These are phyloP conservation scores for Colletotrichum destructivum DNA, from an alignment of 2,329 filamentous ascomycete genomes.

Conservation along the genomic window DNA sequence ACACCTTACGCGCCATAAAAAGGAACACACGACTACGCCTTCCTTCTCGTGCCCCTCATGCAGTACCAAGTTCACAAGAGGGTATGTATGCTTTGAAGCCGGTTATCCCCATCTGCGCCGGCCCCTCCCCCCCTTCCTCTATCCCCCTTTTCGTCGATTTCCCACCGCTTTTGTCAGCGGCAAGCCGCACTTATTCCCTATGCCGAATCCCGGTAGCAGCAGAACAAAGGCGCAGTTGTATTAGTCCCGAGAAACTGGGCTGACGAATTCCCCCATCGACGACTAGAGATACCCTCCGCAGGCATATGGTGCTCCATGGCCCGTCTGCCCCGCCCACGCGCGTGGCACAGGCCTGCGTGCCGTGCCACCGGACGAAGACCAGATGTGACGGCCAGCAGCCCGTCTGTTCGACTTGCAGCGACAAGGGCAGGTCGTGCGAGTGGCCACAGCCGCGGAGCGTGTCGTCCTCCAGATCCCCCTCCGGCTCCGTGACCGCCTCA, in stretches of 20 bases:
- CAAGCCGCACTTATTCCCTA: too few relatives aligned
- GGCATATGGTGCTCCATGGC: constrained; percentile 37
- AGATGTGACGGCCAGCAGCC: constrained; percentile 37
- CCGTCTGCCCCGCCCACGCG: constrained; percentile 34
- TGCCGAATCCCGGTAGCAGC: background rate
- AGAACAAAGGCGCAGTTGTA: background rate
- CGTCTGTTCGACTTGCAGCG: constrained; percentile 27
- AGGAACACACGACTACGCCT: constrained; percentile 23
- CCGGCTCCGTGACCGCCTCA: constrained; percentile 1
- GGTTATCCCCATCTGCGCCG: too few relatives aligned
- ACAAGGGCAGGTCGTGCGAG: constrained; percentile 29
- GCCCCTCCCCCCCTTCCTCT: too few relatives aligned
- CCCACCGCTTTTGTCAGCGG: too few relatives aligned
- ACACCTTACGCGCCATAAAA: constrained; percentile 38
- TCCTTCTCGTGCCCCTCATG: constrained; percentile 35
- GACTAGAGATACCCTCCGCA: constrained; percentile 35
- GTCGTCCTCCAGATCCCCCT: background rate
- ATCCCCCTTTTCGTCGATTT: too few relatives aligned
- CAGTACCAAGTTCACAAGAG: constrained; percentile 31
- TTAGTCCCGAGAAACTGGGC: constrained; percentile 2
- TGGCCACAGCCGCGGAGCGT: constrained; percentile 24
- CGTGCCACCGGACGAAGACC: constrained; percentile 36
- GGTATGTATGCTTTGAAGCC: constrained; percentile 13
- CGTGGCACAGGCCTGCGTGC: constrained; percentile 36
- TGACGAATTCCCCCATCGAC: background rate